Evolutionary conservation across 768 basidiomycete genomes (phyloP), one percentile per base, ranked within the genome.

Genomic region (Collybia nuda): DNA sequence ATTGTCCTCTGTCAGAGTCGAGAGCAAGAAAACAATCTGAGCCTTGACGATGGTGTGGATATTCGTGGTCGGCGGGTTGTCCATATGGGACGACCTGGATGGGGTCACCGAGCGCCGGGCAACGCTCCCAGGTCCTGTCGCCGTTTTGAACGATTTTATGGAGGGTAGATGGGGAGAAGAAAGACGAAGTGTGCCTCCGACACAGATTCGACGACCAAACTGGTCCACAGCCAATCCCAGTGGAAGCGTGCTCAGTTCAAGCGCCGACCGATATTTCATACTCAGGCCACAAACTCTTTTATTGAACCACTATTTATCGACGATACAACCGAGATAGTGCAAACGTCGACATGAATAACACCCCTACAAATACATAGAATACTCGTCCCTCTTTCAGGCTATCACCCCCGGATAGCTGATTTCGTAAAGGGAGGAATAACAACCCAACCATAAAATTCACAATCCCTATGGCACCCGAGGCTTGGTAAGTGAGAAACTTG

Each of bases 11-110:
- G 92, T 93, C 54, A 98, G 83, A 22, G 93, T 98, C 23, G 92
- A 93, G 57, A 99, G 81, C 51, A 98, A 80, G 73, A 99, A 98
- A 58, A 96, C 94, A 65, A 99, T 95, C 78, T 99, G 95, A 53
- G 95, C 90, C 72, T 90, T 91, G 74, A 93, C 91, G 69, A 93
- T 93, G 66, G 89, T 92, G 70, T 91, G 85, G 65, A 93, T 90
- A 69, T 90, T 90, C 67, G 86, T 85, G 66, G 78, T 85, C 72
- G 86, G 82, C 78, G 87, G 82, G 67, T 82, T 88, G 76, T 90
- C 89, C 89, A 90, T 90, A 73, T 85, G 81, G 75, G 86, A 85
- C 81, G 85, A 84, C 85, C 87, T 85, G 76, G 79, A 78, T 71
- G 82, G 79, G 71, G 83, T 84, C 80, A 83, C 82, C 78, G 81